A percentile compares a stretch with the other conserved stretches of the same genome.
Evolutionary conservation across 1,139 yeast species (phyloP).

Genomic region (Pichia sp.): DNA sequence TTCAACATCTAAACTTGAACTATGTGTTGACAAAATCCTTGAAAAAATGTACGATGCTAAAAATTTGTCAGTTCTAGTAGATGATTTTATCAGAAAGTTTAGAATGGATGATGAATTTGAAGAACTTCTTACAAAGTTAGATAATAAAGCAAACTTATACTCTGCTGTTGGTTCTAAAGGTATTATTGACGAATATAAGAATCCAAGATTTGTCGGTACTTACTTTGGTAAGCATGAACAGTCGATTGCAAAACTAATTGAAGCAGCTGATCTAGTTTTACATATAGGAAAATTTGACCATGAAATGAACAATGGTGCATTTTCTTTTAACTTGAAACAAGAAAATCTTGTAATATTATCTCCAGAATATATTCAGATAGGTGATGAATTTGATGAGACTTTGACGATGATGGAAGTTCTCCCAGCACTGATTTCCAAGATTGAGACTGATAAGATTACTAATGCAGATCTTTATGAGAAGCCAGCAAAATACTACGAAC

Average conservation of each 20-base stretch:
- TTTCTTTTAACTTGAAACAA: conserved; percentile 14
- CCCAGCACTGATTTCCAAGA: conserved; percentile 30
- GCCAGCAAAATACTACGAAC: conserved; percentile 6
- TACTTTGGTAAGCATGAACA: conserved; percentile 47
- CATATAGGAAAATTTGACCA: conserved; percentile 43
- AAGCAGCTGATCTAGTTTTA: conserved; percentile 42
- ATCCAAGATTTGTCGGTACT: conserved; percentile 54
- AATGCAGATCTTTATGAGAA: conserved; percentile 9
- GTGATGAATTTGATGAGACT: conserved; percentile 29
- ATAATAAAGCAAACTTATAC: conserved; percentile 37
- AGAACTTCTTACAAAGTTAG: conserved; percentile 35
- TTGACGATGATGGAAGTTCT: conserved; percentile 44
- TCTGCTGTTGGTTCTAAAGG: conserved; percentile 46
- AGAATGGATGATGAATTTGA: conserved; percentile 36
- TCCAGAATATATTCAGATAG: conserved; percentile 37
- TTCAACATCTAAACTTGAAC: conserved; percentile 26
- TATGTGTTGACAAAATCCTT: conserved; percentile 41
- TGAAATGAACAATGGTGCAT: conserved; percentile 44
- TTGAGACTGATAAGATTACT: conserved; percentile 33
- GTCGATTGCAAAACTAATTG: conserved; percentile 31
- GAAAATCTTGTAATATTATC: conserved; percentile 18
- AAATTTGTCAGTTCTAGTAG: conserved; percentile 59
- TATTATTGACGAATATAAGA: conserved; percentile 49
- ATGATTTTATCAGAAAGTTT: conserved; percentile 53
- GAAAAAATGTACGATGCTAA: conserved; percentile 43